Conservation (phyloP, 1,139 yeast genomes). For the Yamadazyma taylorii region DNA sequence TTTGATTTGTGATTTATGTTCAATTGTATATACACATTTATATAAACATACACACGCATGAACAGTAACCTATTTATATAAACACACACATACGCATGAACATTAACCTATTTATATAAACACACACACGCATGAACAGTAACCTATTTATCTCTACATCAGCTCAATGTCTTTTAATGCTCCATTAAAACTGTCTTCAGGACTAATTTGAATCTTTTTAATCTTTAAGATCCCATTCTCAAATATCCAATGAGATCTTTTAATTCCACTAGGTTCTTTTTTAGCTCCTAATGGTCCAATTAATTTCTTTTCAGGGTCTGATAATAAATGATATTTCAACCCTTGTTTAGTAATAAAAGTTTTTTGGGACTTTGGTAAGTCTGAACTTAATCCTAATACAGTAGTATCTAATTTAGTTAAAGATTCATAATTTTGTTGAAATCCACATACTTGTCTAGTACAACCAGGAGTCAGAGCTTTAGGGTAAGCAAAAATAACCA, state of each 20-base stretch:
- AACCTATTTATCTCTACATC: conserved; percentile 15
- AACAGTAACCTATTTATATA: conserved; percentile 6
- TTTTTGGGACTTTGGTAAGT: conserved; percentile 71
- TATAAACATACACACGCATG: conserved; percentile 2
- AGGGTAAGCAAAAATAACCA: conserved; percentile 80
- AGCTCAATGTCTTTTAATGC: conserved; percentile 58
- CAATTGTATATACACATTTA: conserved; percentile 6
- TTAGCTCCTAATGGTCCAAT: conserved; percentile 81
- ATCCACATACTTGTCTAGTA: conserved; percentile 90
- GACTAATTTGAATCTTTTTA: conserved; percentile 69
- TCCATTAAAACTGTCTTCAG: conserved; percentile 68
- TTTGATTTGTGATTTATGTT: conserved; percentile 1
- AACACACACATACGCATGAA: too few species aligned
- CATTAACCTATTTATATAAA: conserved; percentile 7
- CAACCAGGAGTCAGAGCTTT: conserved; percentile 96
- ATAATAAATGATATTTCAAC: conserved; percentile 69
- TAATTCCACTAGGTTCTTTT: conserved; percentile 73
- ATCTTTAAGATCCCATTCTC: conserved; percentile 69
- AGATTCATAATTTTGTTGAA: conserved; percentile 62
- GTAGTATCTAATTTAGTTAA: conserved; percentile 51
- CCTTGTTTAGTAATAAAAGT: conserved; percentile 70
- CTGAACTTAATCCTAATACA: conserved; percentile 73
- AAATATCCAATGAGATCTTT: conserved; percentile 89
- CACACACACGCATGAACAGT: conserved; percentile 8
- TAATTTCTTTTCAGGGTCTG: conserved; percentile 72